Percentiles rank a stretch among this genome's conserved stretches.
phyloP scores from a whole-genome alignment of 2,329 filamentous ascomycete genomes.

The Neurospora sp. region DNA sequence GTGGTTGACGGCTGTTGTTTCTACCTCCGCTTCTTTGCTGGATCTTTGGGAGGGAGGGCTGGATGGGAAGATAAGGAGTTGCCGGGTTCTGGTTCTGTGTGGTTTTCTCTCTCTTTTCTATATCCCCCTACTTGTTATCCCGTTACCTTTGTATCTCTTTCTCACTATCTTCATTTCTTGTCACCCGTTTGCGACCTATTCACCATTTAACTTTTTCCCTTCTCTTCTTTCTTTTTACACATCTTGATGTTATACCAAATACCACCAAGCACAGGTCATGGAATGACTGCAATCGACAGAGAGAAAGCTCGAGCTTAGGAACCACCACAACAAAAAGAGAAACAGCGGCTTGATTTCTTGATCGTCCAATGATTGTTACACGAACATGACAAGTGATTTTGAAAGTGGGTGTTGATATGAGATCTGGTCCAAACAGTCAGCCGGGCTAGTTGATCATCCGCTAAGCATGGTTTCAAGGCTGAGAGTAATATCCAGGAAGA shows the following conservation, averaged over 20 bases:
- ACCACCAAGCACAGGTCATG: not conserved
- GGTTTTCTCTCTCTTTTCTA: not conserved
- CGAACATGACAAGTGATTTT: not conserved
- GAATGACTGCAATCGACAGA: not conserved
- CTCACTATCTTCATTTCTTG: not conserved
- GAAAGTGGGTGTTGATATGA: not conserved
- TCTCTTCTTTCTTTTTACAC: constrained; percentile 10
- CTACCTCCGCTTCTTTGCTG: not conserved
- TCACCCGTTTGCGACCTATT: not conserved
- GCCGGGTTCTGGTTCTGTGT: not conserved
- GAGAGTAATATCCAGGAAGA: not conserved
- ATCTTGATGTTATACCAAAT: not conserved
- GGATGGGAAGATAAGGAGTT: not conserved
- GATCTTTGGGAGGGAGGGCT: not conserved
- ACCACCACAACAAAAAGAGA: not conserved
- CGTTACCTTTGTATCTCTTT: not conserved
- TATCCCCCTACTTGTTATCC: not conserved
- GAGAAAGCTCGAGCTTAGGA: not conserved
- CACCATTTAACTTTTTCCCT: not conserved
- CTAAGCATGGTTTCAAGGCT: not conserved
- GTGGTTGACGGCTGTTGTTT: not conserved
- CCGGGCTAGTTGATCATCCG: not conserved
- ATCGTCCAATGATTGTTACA: not conserved
- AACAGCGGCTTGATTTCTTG: not conserved
- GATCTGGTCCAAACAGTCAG: not conserved